These are phyloP conservation scores for Calonectria hawksworthii DNA, from an alignment of 2,329 filamentous ascomycete genomes.

Conservation along the genomic window DNA sequence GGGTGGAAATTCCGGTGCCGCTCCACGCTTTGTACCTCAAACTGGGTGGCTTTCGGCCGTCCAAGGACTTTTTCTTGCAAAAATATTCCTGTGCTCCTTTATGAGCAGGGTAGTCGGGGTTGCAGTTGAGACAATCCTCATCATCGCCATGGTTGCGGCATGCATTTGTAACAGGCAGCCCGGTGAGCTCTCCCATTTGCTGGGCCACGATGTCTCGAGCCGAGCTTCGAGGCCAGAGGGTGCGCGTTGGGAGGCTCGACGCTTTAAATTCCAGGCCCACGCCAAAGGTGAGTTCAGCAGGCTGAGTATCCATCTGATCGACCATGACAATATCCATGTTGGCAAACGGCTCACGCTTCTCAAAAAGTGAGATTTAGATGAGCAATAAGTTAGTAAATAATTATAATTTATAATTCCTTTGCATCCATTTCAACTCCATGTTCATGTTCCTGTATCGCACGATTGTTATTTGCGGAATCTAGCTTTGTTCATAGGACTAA, in stretches of 20 bases:
- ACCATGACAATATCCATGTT: not conserved
- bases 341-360: not conserved
- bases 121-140: slow-evolving; percentile 7
- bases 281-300: slow-evolving; percentile 37
- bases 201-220: not conserved
- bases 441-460: not conserved
- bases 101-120: not conserved
- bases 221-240: not conserved
- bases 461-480: not conserved
- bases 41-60: not conserved
- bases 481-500: not conserved
- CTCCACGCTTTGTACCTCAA: slow-evolving; percentile 21
- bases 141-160: not conserved
- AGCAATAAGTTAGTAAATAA: not conserved
- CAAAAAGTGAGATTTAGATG: not conserved
- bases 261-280: slow-evolving; percentile 43
- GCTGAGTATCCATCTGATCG: not conserved
- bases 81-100: slow-evolving; percentile 24
- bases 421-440: too few relatives aligned
- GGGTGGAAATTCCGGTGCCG: slow-evolving; percentile 38
- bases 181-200: not conserved
- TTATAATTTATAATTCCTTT: not conserved
- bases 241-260: not conserved
- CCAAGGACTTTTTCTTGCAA: slow-evolving; percentile 26
- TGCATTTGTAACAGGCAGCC: slow-evolving; percentile 9